Evolutionary conservation across 495 filamentous ascomycete species (phyloP), one percentile per base, ranked within the genome.

Genomic region (Podospora conica): DNA sequence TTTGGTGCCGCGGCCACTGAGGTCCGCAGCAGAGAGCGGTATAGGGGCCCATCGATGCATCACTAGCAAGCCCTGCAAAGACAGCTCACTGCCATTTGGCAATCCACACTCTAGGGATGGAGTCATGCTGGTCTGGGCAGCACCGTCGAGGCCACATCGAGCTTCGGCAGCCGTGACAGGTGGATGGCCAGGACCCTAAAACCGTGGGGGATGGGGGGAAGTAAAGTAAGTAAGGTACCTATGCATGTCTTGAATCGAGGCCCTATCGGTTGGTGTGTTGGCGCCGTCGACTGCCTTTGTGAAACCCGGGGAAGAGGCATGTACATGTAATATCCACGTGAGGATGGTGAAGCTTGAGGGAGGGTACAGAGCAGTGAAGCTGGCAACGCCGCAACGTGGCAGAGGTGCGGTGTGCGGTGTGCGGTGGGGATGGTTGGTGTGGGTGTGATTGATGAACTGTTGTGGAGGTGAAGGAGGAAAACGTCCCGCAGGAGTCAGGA

Each of bases 31-130:
- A 9, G 20, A 21, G 23, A 54, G 22, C 22, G 25, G 61, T 53
- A 63, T 54, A 40, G 20, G 53, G 61, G 53, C 61, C 61, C 61
- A 55, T 24, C 24, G 63, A 53, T 48, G 63, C 63, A 18, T 58
- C n/a, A 18, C 63, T 64, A 64, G 63, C 63, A 58, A 64, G 63
- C 63, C 63, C 24, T 57, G 24, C 63, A 55, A 55, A 29, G 61
- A 63, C 61, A 63, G 18, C 63, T 58, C 55, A 58, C 21, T 64
- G 63, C 63, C 63, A 64, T 64, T 64, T 64, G 63, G 63, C 63
- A 64, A 64, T 64, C 54, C 63, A 20, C 40, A 48, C 40, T 48
- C 40, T 48, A 25, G 28, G 54, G n/a, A 55, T 57, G n/a, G 63
- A 33, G 27, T 31, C 25, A 33, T 31, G 23, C 31, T 24, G 53